Evolutionary conservation across 352 stramenopile species (phyloP), one percentile per base, ranked within the genome.

Genomic region (Globisporangium polare): DNA sequence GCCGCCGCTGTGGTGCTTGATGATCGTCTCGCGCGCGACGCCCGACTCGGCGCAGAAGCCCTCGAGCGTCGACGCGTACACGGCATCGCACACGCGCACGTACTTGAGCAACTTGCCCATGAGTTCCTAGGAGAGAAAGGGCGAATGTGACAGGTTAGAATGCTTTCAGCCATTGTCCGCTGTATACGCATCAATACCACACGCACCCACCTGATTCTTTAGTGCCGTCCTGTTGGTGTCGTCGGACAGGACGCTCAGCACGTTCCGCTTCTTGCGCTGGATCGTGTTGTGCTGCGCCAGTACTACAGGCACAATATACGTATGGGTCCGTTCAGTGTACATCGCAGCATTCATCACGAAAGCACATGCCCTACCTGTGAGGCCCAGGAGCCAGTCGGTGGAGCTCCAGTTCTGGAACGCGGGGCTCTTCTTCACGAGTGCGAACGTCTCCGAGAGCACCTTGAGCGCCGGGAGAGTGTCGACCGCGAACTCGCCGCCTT

Each of bases 351-450:
- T 5, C n/a, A 24, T 35, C 9, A 35, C 29, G 29, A 35, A 35
- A 8, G 0, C 29, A 35, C 29, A 35, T 8, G n/a, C n/a, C n/a
- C n/a, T n/a, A 78, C 67, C 67, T 24, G 82, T 91, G 22, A 94
- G 77, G 1, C 80, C 83, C 55, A 94, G 73, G 59, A 94, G 77
- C 86, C 86, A 94, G 54, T 94, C 86, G 17, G 79, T 76, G 2
- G 83, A 75, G 59, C 72, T 92, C 83, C 80, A 92, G 63, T 78
- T 88, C 54, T 75, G 72, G 46, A 93, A 69, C 29, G 82, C 75
- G 18, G 71, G 78, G 57, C 70, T 89, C 64, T 81, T 62, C 59
- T 74, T 69, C 47, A 90, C 53, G 51, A 92, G 62, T 37, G 78
- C 68, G 5, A 94, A 63, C 31, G 80, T 90, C 70, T 94, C 83